Conservation (phyloP, 2,329 filamentous ascomycete species). For the Diaporthe citriasiana region DNA sequence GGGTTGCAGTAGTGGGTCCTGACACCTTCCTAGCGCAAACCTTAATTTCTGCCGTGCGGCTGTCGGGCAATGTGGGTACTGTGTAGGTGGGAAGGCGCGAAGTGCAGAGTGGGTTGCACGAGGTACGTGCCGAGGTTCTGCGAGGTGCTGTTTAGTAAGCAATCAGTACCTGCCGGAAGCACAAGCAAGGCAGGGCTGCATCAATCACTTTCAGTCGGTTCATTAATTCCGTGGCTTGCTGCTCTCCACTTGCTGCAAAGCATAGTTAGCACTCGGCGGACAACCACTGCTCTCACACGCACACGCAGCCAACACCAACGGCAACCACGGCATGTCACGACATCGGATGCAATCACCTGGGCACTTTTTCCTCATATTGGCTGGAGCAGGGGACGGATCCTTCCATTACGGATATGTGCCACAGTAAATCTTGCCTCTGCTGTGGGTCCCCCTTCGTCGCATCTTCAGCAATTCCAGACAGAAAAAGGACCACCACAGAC, state of each 20-base stretch:
- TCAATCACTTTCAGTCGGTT: neutral
- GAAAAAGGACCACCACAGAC: constrained; percentile 19
- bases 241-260: neutral
- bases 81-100: neutral
- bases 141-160: neutral
- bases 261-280: neutral
- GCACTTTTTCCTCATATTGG: neutral
- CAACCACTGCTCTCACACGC: neutral
- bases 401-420: constrained; percentile 22
- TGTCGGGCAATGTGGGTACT: neutral
- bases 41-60: constrained; percentile 39
- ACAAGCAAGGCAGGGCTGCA: constrained; percentile 7
- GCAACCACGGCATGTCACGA: constrained; percentile 9
- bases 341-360: constrained; percentile 29
- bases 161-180: neutral
- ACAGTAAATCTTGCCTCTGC: constrained; percentile 28
- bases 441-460: constrained; percentile 24
- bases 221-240: neutral
- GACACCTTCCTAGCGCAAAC: constrained; percentile 38
- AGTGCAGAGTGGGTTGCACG: constrained; percentile 1
- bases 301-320: constrained; percentile 7
- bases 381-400: constrained; percentile 27
- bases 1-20: constrained; percentile 20
- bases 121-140: neutral
- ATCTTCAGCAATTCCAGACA: constrained; percentile 33